phyloP scores from a whole-genome alignment of 2,329 filamentous ascomycete genomes.

The Colletotrichum sublineola region DNA sequence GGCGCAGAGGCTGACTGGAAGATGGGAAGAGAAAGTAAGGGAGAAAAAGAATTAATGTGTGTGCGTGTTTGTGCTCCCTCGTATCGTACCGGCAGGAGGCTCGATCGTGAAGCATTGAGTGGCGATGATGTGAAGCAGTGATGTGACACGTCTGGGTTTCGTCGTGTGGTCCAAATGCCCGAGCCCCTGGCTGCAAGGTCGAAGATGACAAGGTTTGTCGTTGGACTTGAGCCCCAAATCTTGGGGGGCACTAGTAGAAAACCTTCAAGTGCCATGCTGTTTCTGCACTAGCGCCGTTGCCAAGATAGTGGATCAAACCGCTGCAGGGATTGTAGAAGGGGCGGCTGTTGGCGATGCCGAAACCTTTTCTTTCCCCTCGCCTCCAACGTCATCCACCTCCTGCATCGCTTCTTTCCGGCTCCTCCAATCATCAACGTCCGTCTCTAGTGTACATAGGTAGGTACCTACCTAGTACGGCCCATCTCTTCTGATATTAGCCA shows the following conservation, averaged over 20 bases:
- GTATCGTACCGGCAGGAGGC: not conserved
- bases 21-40: not conserved
- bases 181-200: constrained; percentile 38
- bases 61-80: not conserved
- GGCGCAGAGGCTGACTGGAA: not conserved
- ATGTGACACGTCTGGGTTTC: constrained; percentile 63
- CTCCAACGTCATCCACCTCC: constrained; percentile 3
- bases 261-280: constrained; percentile 15
- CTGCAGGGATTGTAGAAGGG: constrained; percentile 39
- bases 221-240: constrained; percentile 43
- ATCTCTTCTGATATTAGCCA: constrained; percentile 24
- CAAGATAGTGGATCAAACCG: constrained; percentile 42
- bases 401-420: not conserved
- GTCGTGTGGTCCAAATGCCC: constrained; percentile 42
- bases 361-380: constrained; percentile 38
- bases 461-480: not conserved
- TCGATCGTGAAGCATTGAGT: constrained; percentile 45
- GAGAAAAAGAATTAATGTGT: not conserved
- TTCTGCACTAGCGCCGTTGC: constrained; percentile 27
- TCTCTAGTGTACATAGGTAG: no score
- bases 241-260: constrained; percentile 41
- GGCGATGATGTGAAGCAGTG: constrained; percentile 58
- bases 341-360: constrained; percentile 40
- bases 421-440: not conserved
- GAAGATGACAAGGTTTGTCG: constrained; percentile 37